Evolutionary conservation across 768 basidiomycete genomes (phyloP), one percentile per base, ranked within the genome.

Genomic region (Hygrocybe punicea): DNA sequence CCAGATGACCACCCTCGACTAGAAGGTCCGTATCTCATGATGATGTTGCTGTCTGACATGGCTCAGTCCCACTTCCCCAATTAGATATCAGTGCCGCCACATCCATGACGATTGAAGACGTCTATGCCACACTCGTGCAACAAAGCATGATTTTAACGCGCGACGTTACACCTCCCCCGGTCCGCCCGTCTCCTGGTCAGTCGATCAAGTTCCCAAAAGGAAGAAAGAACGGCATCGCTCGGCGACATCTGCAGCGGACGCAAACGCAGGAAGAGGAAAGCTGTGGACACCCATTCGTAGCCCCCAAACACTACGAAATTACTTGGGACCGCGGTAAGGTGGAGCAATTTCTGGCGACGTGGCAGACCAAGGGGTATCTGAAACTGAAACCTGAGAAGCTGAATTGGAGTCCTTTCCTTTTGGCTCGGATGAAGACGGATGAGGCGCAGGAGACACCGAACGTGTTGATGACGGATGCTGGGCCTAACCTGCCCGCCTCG

Each of bases 341-440:
- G 49, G 74, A 78, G 17, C 77, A 76, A 55, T 89, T 87, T 68
- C 59, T 97, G 55, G 73, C 72, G 40, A 79, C 78, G 53, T 90
- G 91, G 84, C 85, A 88, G 59, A 69, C 72, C 42, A 97, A 94
- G 71, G 89, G 88, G 4, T 89, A 93, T 63, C 65, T 93, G 58
- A 81, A 71, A 61, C 75, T 92, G 56, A 83, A 81, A 62, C 86
- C 93, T 1, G 93, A 96, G 65, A 85, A 85, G 69, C 78, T 98
- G 59, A 93, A 92, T 66, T 99, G 96, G 91, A 95, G 87, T 60
- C 96, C 96, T 24, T 98, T 96, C 71, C 74, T 97, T 37, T 71
- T 93, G 44, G 77, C 85, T 5, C 76, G 82, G 63, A 66, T 60
- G 46, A 64, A 65, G 44, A 69, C 19, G 60, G 57, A 35, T 34